Evolutionary conservation across 495 filamentous ascomycete species (phyloP).

Genomic region (Lophiostoma macrostomum): DNA sequence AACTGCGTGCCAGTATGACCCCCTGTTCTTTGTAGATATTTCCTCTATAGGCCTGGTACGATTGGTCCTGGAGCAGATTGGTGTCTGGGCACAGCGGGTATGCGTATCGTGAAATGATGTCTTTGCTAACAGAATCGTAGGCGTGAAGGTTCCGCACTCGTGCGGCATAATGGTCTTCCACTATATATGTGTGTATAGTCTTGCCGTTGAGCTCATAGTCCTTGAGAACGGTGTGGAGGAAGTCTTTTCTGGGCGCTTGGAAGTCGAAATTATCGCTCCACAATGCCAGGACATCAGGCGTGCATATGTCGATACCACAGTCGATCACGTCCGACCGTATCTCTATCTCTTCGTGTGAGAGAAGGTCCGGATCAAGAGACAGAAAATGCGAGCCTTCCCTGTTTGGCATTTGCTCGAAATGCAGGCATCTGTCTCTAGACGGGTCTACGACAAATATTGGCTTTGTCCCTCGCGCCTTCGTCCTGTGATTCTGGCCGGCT

Average conservation of each 20-base stretch:
- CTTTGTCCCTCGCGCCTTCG: slow-evolving; percentile 66
- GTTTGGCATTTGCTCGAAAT: slow-evolving; percentile 75
- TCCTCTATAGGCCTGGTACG: slow-evolving; percentile 64
- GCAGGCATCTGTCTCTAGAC: slow-evolving; percentile 73
- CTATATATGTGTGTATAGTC: slow-evolving; percentile 86
- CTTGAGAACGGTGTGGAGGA: slow-evolving; percentile 86
- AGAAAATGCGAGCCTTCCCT: slow-evolving; percentile 39
- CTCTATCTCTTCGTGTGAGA: slow-evolving; percentile 67
- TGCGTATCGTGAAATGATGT: slow-evolving; percentile 85
- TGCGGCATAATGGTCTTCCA: slow-evolving; percentile 73
- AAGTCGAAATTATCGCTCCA: slow-evolving; percentile 99
- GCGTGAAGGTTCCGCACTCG: slow-evolving; percentile 80
- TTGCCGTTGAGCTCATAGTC: slow-evolving; percentile 96
- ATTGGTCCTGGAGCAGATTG: slow-evolving; percentile 73
- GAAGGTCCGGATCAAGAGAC: slow-evolving; percentile 70
- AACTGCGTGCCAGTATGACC: slow-evolving; percentile 69
- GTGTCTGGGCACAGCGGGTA: slow-evolving; percentile 90
- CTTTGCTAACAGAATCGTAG: slow-evolving; percentile 86
- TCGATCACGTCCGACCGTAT: slow-evolving; percentile 87
- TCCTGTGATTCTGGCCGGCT: slow-evolving; percentile 69
- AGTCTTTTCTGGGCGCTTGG: slow-evolving; percentile 80
- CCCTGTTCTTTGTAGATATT: slow-evolving; percentile 68
- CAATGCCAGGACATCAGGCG: slow-evolving; percentile 85
- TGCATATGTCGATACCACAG: slow-evolving; percentile 96
- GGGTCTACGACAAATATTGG: slow-evolving; percentile 88